Evolutionary conservation across 192 early-diverging fungal species (phyloP), one percentile per base, ranked within the genome.

Genomic region (Entophlyctis luteolus): DNA sequence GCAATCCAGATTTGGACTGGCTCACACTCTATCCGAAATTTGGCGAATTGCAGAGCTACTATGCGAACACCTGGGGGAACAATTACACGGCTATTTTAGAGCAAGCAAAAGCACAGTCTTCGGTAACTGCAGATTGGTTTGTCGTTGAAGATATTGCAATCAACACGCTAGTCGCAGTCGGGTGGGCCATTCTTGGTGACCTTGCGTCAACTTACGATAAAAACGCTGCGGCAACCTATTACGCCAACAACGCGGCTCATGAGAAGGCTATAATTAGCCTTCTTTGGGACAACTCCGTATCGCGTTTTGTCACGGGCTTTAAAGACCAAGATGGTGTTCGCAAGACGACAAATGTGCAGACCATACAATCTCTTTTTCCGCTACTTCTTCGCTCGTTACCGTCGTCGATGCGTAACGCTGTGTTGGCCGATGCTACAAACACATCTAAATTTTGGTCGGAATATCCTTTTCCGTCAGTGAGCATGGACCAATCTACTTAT

Each of bases 71-170:
- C 54, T 56, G 39, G 60, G 58, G 58, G 10, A 31, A 56, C 23
- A 54, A 63, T 27, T 56, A 56, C 29, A 55, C 60, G 14, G 60
- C 60, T 27, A 54, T 63, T 14, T 29, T 63, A 14, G 47, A 8
- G n/a, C 60, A 39, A 18, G 27, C 29, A 14, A 63, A 56, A 36
- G 60, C 60, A 29, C 33, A 63, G 49, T 48, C 47, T 18, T 63
- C 60, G 8, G 18, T 63, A 49, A 48, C 38, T 39, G 60, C 60
- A 8, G 38, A 63, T 54, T 63, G 60, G 60, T 63, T 63, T 36
- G 49, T 63, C 6, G 60, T 63, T 12, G 35, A 63, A 56, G 60
- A 63, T 36, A 54, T 63, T 63, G 60, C 60, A 49, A 63, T 63
- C 47, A 63, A 63, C 47, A 63, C 60, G 16, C 47, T 63, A 12